Evolutionary conservation across 768 basidiomycete genomes (phyloP).

Genomic region (Rhodotorula kratochvilovae): DNA sequence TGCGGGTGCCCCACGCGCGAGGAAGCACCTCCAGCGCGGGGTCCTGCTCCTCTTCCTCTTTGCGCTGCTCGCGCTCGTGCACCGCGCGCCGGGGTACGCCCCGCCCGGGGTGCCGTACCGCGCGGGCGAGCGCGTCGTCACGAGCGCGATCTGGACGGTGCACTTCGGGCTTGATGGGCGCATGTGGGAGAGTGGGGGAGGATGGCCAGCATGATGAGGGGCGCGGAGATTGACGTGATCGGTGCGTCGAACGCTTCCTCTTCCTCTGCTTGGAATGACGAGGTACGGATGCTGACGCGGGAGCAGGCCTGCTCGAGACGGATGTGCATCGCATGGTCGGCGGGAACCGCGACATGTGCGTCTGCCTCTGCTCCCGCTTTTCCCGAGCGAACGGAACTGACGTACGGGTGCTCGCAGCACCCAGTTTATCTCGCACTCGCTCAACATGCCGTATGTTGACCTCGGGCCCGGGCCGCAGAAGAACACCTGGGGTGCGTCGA

Average conservation of each 20-base stretch:
- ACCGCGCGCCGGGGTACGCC: not conserved
- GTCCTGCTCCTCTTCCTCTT: slow-evolving; percentile 6
- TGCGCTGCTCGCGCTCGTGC: not conserved
- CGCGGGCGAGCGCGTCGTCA: slow-evolving; percentile 57
- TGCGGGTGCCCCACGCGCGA: not conserved
- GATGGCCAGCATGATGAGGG: slow-evolving; percentile 62
- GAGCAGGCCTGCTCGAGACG: slow-evolving; percentile 62
- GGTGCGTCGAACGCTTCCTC: slow-evolving; percentile 48
- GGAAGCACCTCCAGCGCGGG: not conserved
- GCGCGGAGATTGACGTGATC: slow-evolving; percentile 79
- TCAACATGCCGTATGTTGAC: slow-evolving; percentile 77
- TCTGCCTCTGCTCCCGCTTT: not conserved
- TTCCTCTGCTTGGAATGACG: not conserved
- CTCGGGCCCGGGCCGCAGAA: slow-evolving; percentile 80
- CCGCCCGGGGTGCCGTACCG: slow-evolving; percentile 6
- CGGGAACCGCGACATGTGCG: slow-evolving; percentile 78
- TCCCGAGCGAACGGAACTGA: too few relatives aligned
- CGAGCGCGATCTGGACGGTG: slow-evolving; percentile 83
- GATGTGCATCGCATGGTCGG: slow-evolving; percentile 72
- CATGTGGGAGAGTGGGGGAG: slow-evolving; percentile 62
- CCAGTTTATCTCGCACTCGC: slow-evolving; percentile 67
- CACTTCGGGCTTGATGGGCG: slow-evolving; percentile 76
- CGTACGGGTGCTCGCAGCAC: slow-evolving; percentile 57
- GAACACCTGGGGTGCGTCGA: slow-evolving; percentile 25
- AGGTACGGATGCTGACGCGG: not conserved